Percentiles rank a stretch among this genome's conserved stretches.
phyloP scores from a whole-genome alignment of 1,284 basidiomycete genomes.

The Wallemia hederae region DNA sequence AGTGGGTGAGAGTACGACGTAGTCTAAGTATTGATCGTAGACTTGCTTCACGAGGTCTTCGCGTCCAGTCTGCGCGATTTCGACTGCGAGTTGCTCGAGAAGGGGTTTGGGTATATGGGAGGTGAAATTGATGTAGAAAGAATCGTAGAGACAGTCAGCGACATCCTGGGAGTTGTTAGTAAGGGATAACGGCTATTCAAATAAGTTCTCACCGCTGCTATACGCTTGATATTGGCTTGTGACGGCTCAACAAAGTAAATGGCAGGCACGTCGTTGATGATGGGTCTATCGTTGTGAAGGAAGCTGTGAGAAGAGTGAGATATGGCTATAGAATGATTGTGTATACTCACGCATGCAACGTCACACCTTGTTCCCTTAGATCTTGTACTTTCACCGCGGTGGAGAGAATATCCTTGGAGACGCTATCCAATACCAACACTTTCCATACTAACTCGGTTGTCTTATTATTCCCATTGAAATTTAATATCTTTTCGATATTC shows the following conservation, averaged over 20 bases:
- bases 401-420: constrained; percentile 83
- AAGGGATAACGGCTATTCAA: no score
- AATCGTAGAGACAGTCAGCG: constrained; percentile 62
- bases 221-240: constrained; percentile 51
- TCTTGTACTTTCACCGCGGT: constrained; percentile 88
- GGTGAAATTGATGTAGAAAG: constrained; percentile 83
- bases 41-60: constrained; percentile 60
- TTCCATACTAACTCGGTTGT: constrained; percentile 50
- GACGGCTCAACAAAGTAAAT: constrained; percentile 92
- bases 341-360: constrained; percentile 60
- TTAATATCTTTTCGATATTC: neutral
- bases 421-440: constrained; percentile 74
- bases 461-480: neutral
- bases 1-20: constrained; percentile 77
- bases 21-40: constrained; percentile 86
- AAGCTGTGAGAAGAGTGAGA: neutral
- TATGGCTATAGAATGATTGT: constrained; percentile 1
- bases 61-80: constrained; percentile 57
- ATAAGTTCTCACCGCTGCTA: constrained; percentile 35
- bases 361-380: constrained; percentile 81
- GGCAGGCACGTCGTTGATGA: constrained; percentile 80
- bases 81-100: constrained; percentile 73
- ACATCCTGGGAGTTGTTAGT: constrained; percentile 29
- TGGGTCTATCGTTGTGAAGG: constrained; percentile 59
- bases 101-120: constrained; percentile 61